Percentiles rank a stretch among this genome's conserved stretches.
phyloP scores from a whole-genome alignment of 192 early-diverging fungal genomes.

The Mortierella hygrophila region DNA sequence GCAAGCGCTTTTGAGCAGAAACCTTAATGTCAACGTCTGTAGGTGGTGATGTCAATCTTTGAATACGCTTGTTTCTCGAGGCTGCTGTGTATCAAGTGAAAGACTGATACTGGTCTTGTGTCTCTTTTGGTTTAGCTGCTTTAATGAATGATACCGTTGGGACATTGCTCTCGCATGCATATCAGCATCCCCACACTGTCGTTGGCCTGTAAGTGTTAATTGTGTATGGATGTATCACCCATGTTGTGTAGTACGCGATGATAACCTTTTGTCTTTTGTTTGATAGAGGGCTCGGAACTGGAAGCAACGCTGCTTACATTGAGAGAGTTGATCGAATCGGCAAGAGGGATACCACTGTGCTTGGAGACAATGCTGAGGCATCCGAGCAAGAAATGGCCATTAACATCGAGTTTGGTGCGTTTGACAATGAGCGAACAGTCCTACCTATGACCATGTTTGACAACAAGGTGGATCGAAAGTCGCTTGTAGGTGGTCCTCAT shows the following conservation, averaged over 20 bases:
- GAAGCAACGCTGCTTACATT: conserved; percentile 94
- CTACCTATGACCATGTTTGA: conserved; percentile 90
- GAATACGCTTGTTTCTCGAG: background rate
- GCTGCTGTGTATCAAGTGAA: too few relatives aligned
- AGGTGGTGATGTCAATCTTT: background rate
- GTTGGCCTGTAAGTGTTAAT: conserved; percentile 69
- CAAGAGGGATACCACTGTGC: background rate
- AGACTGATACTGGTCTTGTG: too few relatives aligned
- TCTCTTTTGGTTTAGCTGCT: conserved; percentile 59
- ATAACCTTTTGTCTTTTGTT: background rate
- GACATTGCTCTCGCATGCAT: conserved; percentile 88
- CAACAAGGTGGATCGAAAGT: conserved; percentile 84
- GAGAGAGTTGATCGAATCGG: conserved; percentile 79
- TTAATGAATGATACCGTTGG: conserved; percentile 97
- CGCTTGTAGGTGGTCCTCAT: conserved; percentile 56
- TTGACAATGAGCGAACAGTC: conserved; percentile 85
- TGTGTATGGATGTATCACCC: background rate
- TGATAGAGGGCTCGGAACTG: conserved; percentile 87
- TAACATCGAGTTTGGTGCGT: conserved; percentile 98
- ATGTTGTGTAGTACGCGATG: background rate
- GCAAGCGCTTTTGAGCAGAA: conserved; percentile 74
- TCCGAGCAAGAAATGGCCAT: conserved; percentile 79
- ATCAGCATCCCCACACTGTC: conserved; percentile 77
- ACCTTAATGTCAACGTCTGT: conserved; percentile 75
- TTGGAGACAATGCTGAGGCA: background rate